Percentiles rank a stretch among this genome's conserved stretches.
phyloP scores from a whole-genome alignment of 345 rosid genomes.

The Erucastrum elatum region DNA sequence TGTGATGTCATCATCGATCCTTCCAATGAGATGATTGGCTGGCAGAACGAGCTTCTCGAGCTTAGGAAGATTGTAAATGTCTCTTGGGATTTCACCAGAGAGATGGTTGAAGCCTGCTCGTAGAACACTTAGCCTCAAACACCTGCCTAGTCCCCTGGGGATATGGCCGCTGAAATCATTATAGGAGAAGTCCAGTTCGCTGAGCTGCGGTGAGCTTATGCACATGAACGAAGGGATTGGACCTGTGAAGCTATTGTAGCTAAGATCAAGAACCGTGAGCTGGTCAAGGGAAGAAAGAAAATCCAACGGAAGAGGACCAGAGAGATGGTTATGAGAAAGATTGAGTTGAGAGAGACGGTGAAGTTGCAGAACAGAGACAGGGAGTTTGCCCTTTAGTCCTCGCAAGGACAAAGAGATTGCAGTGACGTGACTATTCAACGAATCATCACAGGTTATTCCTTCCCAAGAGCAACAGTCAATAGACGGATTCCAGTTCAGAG shows the following conservation, averaged over 20 bases:
- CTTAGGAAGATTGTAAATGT: slow-evolving; percentile 46
- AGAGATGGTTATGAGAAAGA: slow-evolving; percentile 62
- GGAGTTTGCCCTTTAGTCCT: slow-evolving; percentile 50
- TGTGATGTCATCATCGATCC: slow-evolving; percentile 43
- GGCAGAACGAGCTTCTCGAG: slow-evolving; percentile 57
- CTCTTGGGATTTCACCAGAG: slow-evolving; percentile 61
- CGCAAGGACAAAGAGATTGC: slow-evolving; percentile 49
- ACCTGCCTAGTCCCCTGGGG: slow-evolving; percentile 56
- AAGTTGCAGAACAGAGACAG: slow-evolving; percentile 43
- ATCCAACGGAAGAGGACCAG: slow-evolving; percentile 49
- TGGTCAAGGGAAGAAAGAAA: slow-evolving; percentile 45
- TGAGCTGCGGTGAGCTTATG: slow-evolving; percentile 41
- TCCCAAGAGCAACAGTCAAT: slow-evolving; percentile 72
- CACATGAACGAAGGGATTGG: slow-evolving; percentile 73
- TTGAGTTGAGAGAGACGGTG: slow-evolving; percentile 50
- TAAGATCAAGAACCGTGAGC: slow-evolving; percentile 52
- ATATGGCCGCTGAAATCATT: slow-evolving; percentile 54
- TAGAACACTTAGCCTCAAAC: slow-evolving; percentile 52
- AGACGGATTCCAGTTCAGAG: slow-evolving; percentile 46
- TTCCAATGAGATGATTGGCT: slow-evolving; percentile 55
- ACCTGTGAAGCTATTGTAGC: slow-evolving; percentile 29
- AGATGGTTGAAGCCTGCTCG: slow-evolving; percentile 70
- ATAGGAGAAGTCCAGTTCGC: slow-evolving; percentile 57
- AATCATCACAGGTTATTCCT: slow-evolving; percentile 54
- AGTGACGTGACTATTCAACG: slow-evolving; percentile 39